Conservation (phyloP, 768 basidiomycete species). For the Rickenella mellea region DNA sequence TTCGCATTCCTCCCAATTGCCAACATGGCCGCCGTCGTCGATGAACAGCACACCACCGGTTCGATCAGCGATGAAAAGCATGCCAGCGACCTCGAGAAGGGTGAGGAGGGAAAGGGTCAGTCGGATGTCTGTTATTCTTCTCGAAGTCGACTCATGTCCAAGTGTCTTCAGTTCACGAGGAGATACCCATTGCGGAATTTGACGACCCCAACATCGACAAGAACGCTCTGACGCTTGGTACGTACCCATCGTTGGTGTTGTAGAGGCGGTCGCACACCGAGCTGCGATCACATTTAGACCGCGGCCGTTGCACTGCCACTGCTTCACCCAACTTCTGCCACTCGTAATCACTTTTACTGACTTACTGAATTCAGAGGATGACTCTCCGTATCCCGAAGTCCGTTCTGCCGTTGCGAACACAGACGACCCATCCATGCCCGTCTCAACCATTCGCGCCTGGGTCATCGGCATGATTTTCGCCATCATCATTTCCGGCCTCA, state of each 20-base stretch:
- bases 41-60: too few relatives aligned
- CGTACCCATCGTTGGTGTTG: too few relatives aligned
- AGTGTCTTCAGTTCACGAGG: background rate
- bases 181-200: conserved; percentile 12
- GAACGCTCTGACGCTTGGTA: too few relatives aligned
- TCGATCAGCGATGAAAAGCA: too few relatives aligned
- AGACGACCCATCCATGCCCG: conserved; percentile 33
- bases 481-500: conserved; percentile 30
- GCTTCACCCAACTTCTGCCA: too few relatives aligned
- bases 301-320: too few relatives aligned
- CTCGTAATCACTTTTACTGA: conserved; percentile 8
- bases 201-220: conserved; percentile 27
- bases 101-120: background rate
- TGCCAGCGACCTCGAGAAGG: background rate
- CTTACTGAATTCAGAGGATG: conserved; percentile 22
- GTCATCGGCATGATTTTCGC: conserved; percentile 20
- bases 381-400: conserved; percentile 47
- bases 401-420: conserved; percentile 40
- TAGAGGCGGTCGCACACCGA: too few relatives aligned
- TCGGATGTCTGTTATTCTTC: background rate
- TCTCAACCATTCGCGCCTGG: conserved; percentile 27
- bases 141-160: background rate
- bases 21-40: too few relatives aligned
- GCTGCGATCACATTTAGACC: too few relatives aligned
- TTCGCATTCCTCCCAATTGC: too few relatives aligned